These are phyloP conservation scores for Diaporthe longicolla DNA, from an alignment of 2,329 filamentous ascomycete genomes.

Conservation along the genomic window DNA sequence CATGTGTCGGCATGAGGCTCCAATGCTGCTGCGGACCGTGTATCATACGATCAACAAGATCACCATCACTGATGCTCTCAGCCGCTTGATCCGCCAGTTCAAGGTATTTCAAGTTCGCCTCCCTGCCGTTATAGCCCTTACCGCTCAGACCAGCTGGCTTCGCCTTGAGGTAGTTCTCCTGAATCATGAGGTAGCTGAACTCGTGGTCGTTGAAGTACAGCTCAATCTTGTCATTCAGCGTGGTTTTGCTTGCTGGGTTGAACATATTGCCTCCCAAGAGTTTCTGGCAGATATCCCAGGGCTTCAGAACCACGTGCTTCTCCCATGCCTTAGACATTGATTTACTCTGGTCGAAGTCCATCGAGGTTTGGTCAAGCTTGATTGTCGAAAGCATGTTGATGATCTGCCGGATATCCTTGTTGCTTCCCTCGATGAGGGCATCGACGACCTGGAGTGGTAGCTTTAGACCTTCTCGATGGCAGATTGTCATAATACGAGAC, in stretches of 20 bases:
- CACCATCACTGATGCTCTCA: constrained; percentile 96
- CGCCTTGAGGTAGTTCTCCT: constrained; percentile 95
- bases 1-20: constrained; percentile 97
- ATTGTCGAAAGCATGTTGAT: constrained; percentile 98
- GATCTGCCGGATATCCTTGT: constrained; percentile 96
- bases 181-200: constrained; percentile 96
- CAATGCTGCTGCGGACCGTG: constrained; percentile 98
- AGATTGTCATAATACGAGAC: constrained; percentile 94
- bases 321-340: constrained; percentile 98
- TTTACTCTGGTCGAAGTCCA: constrained; percentile 90
- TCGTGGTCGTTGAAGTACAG: constrained; percentile 99
- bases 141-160: constrained; percentile 77
- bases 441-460: constrained; percentile 88
- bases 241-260: constrained; percentile 83
- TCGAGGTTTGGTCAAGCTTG: constrained; percentile 84
- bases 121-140: constrained; percentile 71
- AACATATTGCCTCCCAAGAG: constrained; percentile 92
- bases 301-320: constrained; percentile 96
- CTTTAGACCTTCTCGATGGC: constrained; percentile 90
- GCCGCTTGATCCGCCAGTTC: constrained; percentile 90
- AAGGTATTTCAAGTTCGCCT: constrained; percentile 84
- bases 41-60: constrained; percentile 97
- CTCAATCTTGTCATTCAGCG: constrained; percentile 97
- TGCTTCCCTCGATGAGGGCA: constrained; percentile 93
- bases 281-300: constrained; percentile 97